Evolutionary conservation across 2,329 filamentous ascomycete species (phyloP), one percentile per base, ranked within the genome.

Genomic region (Curvularia spicifera): DNA sequence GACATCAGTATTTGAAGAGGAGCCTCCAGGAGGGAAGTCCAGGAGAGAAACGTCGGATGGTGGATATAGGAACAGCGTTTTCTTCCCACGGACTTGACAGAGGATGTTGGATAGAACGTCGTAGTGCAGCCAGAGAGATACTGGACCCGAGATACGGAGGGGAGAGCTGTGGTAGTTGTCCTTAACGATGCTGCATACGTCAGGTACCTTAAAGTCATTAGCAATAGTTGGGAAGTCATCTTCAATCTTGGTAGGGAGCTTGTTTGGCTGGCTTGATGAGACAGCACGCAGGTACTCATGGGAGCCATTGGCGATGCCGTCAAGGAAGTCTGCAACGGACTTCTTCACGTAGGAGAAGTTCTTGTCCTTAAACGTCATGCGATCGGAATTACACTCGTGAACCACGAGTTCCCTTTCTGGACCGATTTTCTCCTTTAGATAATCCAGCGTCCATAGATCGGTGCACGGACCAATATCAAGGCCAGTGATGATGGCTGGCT

Each of bases 41-140:
- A 97, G 82, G 35, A 86, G 79, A 20, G 82, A 81, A 18, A 95
- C 87, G 69, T 96, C 91, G 2, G 82, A 80, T 0, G 93, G 93
- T 1, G 91, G 91, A 72, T 92, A 97, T 1, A 97, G 82, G 4
- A 91, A 77, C 57, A 96, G 82, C 28, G 85, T 84, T 72, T 95
- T 96, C 0, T 84, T 83, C 4, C 93, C 92, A 37, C 80, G 78
- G 51, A 96, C 83, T 72, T 97, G 93, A 69, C 89, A 92, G 59
- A 95, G 89, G 3, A 96, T 82, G 69, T 96, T 97, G 49, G 91
- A 91, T 84, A 96, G 93, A 15, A 95, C 91, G 77, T 96, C 91
- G 79, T 95, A 96, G 76, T 96, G 91, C 31, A 96, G 81, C 93
- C 93, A 97, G 85, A 97, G 91, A 40, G 88, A 89, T 10, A 94